Evolutionary conservation across 108 stramenopile species (phyloP), one percentile per base, ranked within the genome.

Genomic region (Chaetoceros tenuissimus): DNA sequence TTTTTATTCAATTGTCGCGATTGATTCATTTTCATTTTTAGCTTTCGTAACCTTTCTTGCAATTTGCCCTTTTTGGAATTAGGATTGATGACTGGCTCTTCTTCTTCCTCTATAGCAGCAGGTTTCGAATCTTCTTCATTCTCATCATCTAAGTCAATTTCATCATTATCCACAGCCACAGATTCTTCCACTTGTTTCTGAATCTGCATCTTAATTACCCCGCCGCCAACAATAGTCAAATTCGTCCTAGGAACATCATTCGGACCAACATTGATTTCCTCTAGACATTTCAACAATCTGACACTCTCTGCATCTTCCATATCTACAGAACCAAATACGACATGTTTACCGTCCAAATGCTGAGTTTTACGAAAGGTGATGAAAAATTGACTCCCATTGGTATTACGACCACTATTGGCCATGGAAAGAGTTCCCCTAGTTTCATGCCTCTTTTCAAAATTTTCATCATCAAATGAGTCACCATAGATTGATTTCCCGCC

Each of bases 301-400:
- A 71, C 67, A 52, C 89, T 87, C 31, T 82, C 77, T 22, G 69
- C 78, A 18, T 84, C 87, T 5, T 60, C 66, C 53, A 85, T 74
- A 52, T 80, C 75, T 1, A 96, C 91, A 55, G 63, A 61, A 0
- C 96, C 96, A 68, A 97, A 97, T 18, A 97, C 96, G 10, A 89
- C 85, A 77, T 94, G 92, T 72, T 77, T 88, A 47, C 88, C 90
- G 63, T 97, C 89, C 48, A 97, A 74, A 75, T 92, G 87, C 3
- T 80, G 74, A 10, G 85, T 80, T 27, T 74, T 59, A 3, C 64
- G 58, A 47, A 90, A 85, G 17, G 90, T 85, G 31, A 96, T 82
- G 62, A 87, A 96, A 61, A 96, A 94, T 60, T 96, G 94, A 53
- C 74, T 74, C 7, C 91, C 91, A 59, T 96, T 96, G 23, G 94